Conservation (phyloP, 2,329 filamentous ascomycete species). For the Didymella arachidicola region DNA sequence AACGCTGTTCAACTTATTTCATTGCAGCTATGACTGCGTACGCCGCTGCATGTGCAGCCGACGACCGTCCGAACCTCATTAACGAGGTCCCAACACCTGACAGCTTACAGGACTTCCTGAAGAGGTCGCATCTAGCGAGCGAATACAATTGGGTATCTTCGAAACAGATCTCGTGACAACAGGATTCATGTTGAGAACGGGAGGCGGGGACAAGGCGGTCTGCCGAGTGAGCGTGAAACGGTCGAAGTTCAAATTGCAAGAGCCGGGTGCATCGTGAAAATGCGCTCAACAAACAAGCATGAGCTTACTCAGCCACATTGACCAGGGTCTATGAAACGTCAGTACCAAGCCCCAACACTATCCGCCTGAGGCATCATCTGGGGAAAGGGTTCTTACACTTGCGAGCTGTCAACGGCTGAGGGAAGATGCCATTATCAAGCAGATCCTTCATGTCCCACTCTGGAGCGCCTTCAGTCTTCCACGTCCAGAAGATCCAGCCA, state of each 20-base stretch:
- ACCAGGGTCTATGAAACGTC: slow-evolving; percentile 43
- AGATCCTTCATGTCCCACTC: slow-evolving; percentile 60
- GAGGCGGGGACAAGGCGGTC: slow-evolving; percentile 1
- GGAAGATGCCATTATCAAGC: slow-evolving; percentile 57
- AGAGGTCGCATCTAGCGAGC: slow-evolving; percentile 23
- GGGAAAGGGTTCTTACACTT: slow-evolving; percentile 45
- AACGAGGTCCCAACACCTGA: slow-evolving; percentile 14
- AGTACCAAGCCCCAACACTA: slow-evolving; percentile 13
- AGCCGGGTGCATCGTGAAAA: slow-evolving; percentile 15
- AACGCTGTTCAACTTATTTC: background rate
- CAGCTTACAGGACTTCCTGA: background rate
- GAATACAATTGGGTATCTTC: slow-evolving; percentile 38
- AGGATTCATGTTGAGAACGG: slow-evolving; percentile 21
- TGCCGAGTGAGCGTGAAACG: slow-evolving; percentile 30
- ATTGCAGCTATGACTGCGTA: slow-evolving; percentile 13
- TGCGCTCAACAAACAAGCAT: slow-evolving; percentile 6
- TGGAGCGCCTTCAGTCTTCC: slow-evolving; percentile 59
- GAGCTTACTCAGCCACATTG: slow-evolving; percentile 42
- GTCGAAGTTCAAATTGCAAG: slow-evolving; percentile 15
- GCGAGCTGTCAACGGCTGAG: slow-evolving; percentile 52
- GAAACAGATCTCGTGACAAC: slow-evolving; percentile 35
- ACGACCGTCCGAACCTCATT: slow-evolving; percentile 6
- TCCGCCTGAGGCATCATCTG: slow-evolving; percentile 2
- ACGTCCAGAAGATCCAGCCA: slow-evolving; percentile 61
- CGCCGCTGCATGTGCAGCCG: slow-evolving; percentile 7